These are phyloP conservation scores for Podaxis carcinomalis DNA, from an alignment of 768 basidiomycete genomes.

Conservation along the genomic window DNA sequence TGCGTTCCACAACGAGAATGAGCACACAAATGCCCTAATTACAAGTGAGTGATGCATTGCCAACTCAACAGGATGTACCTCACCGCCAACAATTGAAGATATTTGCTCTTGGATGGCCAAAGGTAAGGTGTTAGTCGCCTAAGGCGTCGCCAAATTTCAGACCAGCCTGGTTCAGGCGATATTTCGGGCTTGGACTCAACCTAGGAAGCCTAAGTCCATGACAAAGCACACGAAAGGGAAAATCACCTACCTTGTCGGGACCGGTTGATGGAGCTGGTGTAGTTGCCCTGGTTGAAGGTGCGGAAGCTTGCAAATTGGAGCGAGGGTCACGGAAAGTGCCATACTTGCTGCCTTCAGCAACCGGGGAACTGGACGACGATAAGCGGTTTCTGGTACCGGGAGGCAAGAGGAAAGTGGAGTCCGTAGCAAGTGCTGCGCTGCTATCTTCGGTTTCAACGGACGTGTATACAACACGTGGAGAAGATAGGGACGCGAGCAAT, in stretches of 20 bases:
- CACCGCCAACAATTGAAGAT: constrained; percentile 69
- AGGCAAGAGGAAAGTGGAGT: constrained; percentile 53
- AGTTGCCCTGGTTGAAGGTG: constrained; percentile 50
- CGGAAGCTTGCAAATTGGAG: constrained; percentile 47
- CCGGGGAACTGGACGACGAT: constrained; percentile 49
- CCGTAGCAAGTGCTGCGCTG: constrained; percentile 36
- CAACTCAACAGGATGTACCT: constrained; percentile 18
- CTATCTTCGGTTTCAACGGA: constrained; percentile 38
- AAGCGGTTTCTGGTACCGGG: constrained; percentile 38
- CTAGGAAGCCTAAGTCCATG: constrained; percentile 20
- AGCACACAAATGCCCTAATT: constrained; percentile 60
- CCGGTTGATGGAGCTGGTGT: constrained; percentile 41
- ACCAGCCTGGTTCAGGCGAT: constrained; percentile 63
- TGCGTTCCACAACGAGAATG: constrained; percentile 67
- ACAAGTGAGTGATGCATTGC: constrained; percentile 5
- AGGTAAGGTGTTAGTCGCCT: constrained; percentile 71
- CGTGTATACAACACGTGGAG: constrained; percentile 64
- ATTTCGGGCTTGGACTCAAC: constrained; percentile 45
- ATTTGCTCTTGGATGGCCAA: constrained; percentile 69
- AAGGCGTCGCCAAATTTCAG: constrained; percentile 63
- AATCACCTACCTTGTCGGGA: constrained; percentile 34
- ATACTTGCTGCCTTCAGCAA: constrained; percentile 54
- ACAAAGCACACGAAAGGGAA: neutral
- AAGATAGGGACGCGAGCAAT: constrained; percentile 55
- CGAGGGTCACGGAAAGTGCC: constrained; percentile 63